A percentile compares a stretch with the other conserved stretches of the same genome.
These are phyloP conservation scores for Zygotorulaspora sp. DNA, from an alignment of 805 yeast species.

Conservation along the genomic window DNA sequence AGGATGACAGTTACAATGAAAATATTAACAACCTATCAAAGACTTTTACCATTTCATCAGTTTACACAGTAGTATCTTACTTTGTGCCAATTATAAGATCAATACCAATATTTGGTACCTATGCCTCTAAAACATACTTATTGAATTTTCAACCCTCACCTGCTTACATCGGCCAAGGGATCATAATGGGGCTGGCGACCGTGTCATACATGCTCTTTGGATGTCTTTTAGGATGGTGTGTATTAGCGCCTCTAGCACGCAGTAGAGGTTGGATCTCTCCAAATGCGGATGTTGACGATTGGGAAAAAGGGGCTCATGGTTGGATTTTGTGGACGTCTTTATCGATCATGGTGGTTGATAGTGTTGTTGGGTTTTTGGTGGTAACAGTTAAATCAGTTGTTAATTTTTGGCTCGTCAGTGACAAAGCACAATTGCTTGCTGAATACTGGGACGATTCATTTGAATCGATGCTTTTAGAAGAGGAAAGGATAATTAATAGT, in stretches of 20 bases:
- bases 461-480: conserved; percentile 33
- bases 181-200: conserved; percentile 93
- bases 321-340: conserved; percentile 95
- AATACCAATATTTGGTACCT: conserved; percentile 71
- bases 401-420: conserved; percentile 23
- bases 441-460: conserved; percentile 30
- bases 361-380: conserved; percentile 71
- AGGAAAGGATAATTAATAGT: conserved; percentile 29
- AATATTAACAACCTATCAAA: conserved; percentile 56
- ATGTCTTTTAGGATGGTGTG: conserved; percentile 84
- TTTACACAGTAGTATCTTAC: conserved; percentile 67
- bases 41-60: conserved; percentile 67
- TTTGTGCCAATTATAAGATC: conserved; percentile 64
- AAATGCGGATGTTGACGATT: conserved; percentile 64
- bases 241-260: conserved; percentile 78
- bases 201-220: conserved; percentile 90
- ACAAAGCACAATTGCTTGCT: conserved; percentile 23
- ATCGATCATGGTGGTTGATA: conserved; percentile 91
- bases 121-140: conserved; percentile 56
- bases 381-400: conserved; percentile 46
- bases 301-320: conserved; percentile 93
- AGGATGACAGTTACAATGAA: conserved; percentile 37
- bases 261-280: conserved; percentile 83
- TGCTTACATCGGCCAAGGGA: conserved; percentile 95
- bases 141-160: conserved; percentile 96